A percentile compares a stretch with the other conserved stretches of the same genome.
phyloP scores from a whole-genome alignment of 2,329 filamentous ascomycete genomes.

The Trichoderma koningiopsis region DNA sequence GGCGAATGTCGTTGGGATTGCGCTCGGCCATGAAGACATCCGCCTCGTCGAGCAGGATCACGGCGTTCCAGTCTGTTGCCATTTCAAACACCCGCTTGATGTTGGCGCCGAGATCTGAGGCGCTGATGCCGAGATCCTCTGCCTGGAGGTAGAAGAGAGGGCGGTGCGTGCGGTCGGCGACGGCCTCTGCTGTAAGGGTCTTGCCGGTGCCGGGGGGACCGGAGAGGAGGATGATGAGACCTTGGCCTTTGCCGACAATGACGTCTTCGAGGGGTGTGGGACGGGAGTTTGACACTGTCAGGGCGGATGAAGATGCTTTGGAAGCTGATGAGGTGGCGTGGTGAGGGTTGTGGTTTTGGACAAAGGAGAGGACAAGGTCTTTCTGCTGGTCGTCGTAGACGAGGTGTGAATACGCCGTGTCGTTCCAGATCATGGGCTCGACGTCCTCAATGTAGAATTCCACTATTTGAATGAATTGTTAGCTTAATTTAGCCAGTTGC shows the following conservation, averaged over 20 bases:
- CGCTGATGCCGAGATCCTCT: constrained; percentile 51
- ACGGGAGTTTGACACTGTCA: neutral
- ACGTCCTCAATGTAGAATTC: constrained; percentile 47
- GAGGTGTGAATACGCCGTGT: constrained; percentile 48
- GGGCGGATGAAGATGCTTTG: constrained; percentile 19
- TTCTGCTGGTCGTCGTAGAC: constrained; percentile 52
- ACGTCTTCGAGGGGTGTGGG: constrained; percentile 41
- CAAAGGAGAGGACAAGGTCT: constrained; percentile 50
- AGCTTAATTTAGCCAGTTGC: neutral
- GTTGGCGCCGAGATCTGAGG: constrained; percentile 48
- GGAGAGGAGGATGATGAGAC: constrained; percentile 49
- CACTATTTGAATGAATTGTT: constrained; percentile 25
- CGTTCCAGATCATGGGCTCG: constrained; percentile 48
- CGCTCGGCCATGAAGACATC: constrained; percentile 56
- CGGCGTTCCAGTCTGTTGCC: constrained; percentile 53
- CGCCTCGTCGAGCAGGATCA: constrained; percentile 56
- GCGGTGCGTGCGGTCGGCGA: constrained; percentile 46
- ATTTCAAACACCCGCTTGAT: constrained; percentile 51
- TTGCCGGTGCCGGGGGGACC: constrained; percentile 52
- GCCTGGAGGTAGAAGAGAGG: constrained; percentile 51
- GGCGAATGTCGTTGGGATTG: constrained; percentile 47
- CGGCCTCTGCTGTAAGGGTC: constrained; percentile 48
- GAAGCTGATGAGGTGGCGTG: constrained; percentile 15
- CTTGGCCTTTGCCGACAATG: constrained; percentile 47
- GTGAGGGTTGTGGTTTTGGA: constrained; percentile 44